These are phyloP conservation scores for Rhizopus arrhizus DNA, from an alignment of 371 early-diverging fungal species.

Conservation along the genomic window DNA sequence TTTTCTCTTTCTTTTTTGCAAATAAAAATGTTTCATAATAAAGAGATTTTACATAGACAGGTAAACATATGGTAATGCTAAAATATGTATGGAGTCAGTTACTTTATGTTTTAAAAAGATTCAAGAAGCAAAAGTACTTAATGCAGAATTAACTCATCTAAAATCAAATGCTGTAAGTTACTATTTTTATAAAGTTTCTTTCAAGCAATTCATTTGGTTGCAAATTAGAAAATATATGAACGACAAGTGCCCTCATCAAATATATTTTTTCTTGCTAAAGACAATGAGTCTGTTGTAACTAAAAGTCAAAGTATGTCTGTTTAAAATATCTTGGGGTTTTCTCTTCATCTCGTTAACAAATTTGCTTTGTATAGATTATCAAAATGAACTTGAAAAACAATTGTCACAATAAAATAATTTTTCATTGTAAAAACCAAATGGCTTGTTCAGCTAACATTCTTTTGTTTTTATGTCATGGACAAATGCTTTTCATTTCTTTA, in stretches of 20 bases:
- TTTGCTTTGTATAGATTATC: neutral
- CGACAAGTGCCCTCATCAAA: slow-evolving; percentile 36
- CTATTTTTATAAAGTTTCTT: neutral
- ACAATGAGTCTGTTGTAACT: slow-evolving; percentile 23
- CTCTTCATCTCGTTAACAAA: neutral
- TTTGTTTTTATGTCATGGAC: too few relatives aligned
- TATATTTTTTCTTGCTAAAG: slow-evolving; percentile 28
- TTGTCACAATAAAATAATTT: neutral
- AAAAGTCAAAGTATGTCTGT: slow-evolving; percentile 19
- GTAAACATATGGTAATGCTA: neutral
- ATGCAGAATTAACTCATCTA: slow-evolving; percentile 27
- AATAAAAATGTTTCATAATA: neutral
- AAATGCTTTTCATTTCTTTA: too few relatives aligned
- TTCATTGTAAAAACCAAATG: too few relatives aligned
- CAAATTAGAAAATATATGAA: slow-evolving; percentile 24
- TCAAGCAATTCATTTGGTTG: neutral
- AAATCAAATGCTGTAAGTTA: slow-evolving; percentile 24
- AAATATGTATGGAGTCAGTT: neutral
- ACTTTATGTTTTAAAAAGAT: slow-evolving; percentile 9
- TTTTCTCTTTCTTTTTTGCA: too few relatives aligned
- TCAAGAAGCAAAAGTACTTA: slow-evolving; percentile 26
- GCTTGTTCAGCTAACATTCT: too few relatives aligned
- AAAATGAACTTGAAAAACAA: slow-evolving; percentile 1
- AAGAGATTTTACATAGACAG: neutral
- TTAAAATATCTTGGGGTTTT: too few relatives aligned